These are phyloP conservation scores for Aspergillus tubingensis DNA, from an alignment of 2,329 filamentous ascomycete genomes.

Conservation along the genomic window DNA sequence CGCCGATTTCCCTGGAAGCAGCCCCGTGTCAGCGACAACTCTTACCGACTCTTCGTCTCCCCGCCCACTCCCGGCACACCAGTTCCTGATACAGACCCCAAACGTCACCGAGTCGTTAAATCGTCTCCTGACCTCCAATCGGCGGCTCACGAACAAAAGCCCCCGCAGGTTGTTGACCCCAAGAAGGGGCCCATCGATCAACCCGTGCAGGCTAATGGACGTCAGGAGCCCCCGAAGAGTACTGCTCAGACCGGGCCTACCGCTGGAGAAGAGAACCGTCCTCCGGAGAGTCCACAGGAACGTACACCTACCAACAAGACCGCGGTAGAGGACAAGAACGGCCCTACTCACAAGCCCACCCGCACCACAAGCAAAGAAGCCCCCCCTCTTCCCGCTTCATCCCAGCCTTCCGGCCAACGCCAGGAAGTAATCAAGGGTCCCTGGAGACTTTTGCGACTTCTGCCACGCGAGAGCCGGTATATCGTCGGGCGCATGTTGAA, in stretches of 20 bases:
- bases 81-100: constrained; percentile 44
- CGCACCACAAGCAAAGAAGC: constrained; percentile 45
- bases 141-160: constrained; percentile 27
- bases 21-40: constrained; percentile 87
- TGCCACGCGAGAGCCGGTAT: constrained; percentile 85
- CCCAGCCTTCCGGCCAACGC: constrained; percentile 34
- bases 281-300: constrained; percentile 30
- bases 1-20: constrained; percentile 97
- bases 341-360: constrained; percentile 26
- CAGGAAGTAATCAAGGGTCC: constrained; percentile 87
- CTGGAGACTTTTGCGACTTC: constrained; percentile 81
- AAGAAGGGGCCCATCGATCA: constrained; percentile 16
- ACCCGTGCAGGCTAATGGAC: constrained; percentile 16
- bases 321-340: constrained; percentile 18
- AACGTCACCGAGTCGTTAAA: constrained; percentile 36
- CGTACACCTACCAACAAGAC: constrained; percentile 25
- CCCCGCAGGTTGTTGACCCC: constrained; percentile 22
- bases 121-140: constrained; percentile 39
- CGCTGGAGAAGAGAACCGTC: constrained; percentile 28
- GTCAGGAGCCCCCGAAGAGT: constrained; percentile 24
- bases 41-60: constrained; percentile 88
- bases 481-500: constrained; percentile 93
- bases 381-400: constrained; percentile 35
- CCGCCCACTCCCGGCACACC: constrained; percentile 72
- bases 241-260: constrained; percentile 22